Conservation (phyloP, 169 alveolate genomes). For the Babesia divergens region DNA sequence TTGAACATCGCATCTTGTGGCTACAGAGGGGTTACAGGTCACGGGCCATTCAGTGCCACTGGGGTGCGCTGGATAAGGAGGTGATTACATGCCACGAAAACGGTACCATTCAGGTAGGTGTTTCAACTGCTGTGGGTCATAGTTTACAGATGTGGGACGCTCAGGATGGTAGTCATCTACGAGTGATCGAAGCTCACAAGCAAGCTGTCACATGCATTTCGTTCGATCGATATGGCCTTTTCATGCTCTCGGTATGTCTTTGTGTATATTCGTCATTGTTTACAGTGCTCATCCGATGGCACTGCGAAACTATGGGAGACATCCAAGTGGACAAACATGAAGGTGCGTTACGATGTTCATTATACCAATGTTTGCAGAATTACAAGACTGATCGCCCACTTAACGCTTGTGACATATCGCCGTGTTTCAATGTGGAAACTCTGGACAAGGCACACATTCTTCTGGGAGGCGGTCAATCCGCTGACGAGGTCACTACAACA, state of each 20-base stretch:
- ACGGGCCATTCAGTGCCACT: conserved; percentile 78
- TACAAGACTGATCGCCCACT: conserved; percentile 84
- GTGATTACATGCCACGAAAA: conserved; percentile 85
- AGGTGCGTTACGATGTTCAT: conserved; percentile 47
- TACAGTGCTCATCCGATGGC: conserved; percentile 81
- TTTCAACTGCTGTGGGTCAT: background rate
- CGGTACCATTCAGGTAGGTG: conserved; percentile 75
- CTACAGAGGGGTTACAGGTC: conserved; percentile 66
- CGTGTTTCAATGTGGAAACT: conserved; percentile 69
- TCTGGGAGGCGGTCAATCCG: conserved; percentile 88
- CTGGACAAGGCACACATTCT: conserved; percentile 78
- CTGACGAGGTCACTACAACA: conserved; percentile 88
- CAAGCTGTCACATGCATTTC: conserved; percentile 80
- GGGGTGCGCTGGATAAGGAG: conserved; percentile 87
- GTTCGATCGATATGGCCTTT: conserved; percentile 78
- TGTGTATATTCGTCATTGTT: background rate
- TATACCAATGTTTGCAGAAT: conserved; percentile 45
- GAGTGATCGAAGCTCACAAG: conserved; percentile 79
- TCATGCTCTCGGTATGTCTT: conserved; percentile 76
- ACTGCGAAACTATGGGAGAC: conserved; percentile 87
- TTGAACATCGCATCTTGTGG: conserved; percentile 54
- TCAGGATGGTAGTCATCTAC: conserved; percentile 70
- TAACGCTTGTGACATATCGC: conserved; percentile 86
- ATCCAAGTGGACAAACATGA: conserved; percentile 70
- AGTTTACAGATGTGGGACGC: conserved; percentile 74